These are phyloP conservation scores for Geotrichum histeridarum DNA, from an alignment of 1,139 yeast species.

Conservation along the genomic window DNA sequence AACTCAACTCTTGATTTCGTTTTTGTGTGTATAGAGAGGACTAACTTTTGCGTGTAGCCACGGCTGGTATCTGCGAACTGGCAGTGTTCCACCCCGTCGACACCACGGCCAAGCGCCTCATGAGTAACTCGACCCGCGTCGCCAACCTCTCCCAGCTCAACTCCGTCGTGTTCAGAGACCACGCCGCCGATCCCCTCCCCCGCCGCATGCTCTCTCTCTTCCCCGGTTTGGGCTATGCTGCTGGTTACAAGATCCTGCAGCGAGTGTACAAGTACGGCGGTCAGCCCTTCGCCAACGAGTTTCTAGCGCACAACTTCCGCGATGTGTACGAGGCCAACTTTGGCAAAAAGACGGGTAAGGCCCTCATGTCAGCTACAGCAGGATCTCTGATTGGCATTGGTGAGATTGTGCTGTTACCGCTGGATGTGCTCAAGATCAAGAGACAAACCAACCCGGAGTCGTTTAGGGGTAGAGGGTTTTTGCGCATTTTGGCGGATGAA, in stretches of 20 bases:
- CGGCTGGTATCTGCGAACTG: conserved; percentile 95
- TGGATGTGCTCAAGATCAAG: conserved; percentile 93
- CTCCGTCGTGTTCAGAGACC: conserved; percentile 77
- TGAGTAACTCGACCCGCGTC: conserved; percentile 79
- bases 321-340: conserved; percentile 65
- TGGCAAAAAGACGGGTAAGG: conserved; percentile 95
- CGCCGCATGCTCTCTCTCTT: conserved; percentile 75
- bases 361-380: conserved; percentile 92
- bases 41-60: conserved; percentile 43
- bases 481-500: conserved; percentile 80
- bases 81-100: conserved; percentile 97
- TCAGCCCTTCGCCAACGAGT: conserved; percentile 96
- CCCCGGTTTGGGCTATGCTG: conserved; percentile 98
- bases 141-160: conserved; percentile 62
- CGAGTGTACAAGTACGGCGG: conserved; percentile 99
- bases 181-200: conserved; percentile 65
- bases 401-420: conserved; percentile 89
- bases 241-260: conserved; percentile 91
- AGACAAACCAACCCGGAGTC: conserved; percentile 99
- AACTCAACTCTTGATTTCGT: background rate
- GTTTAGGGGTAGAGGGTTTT: conserved; percentile 93
- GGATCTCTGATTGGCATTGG: conserved; percentile 97
- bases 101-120: conserved; percentile 92
- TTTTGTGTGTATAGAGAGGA: background rate
- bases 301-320: conserved; percentile 68